phyloP scores from a whole-genome alignment of 306 rosid species.

The Sesbania bispinosa region DNA sequence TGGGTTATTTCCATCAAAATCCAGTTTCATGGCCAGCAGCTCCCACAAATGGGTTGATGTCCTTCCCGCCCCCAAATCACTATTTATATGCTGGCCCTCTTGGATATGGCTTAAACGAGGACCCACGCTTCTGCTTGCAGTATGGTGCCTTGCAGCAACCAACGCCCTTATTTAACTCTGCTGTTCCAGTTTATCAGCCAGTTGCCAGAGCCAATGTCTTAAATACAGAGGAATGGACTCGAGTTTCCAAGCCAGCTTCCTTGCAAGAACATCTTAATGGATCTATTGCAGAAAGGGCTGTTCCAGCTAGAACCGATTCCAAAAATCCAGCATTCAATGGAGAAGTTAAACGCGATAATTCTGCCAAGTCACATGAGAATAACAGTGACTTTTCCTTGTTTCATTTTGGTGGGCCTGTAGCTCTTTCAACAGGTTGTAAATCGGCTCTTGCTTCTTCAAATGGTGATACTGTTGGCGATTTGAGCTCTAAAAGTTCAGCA shows the following conservation, averaged over 20 bases:
- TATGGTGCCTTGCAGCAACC: constrained; percentile 80
- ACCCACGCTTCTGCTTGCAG: constrained; percentile 72
- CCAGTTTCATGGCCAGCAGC: constrained; percentile 86
- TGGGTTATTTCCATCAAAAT: constrained; percentile 85
- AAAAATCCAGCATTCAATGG: constrained; percentile 35
- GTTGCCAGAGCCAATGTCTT: constrained; percentile 44
- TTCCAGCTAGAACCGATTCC: constrained; percentile 39
- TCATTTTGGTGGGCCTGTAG: constrained; percentile 92
- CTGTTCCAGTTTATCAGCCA: constrained; percentile 71
- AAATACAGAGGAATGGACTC: constrained; percentile 44
- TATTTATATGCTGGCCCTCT: constrained; percentile 71
- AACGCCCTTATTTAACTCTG: constrained; percentile 57
- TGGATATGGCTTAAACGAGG: constrained; percentile 78
- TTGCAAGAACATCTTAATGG: constrained; percentile 42
- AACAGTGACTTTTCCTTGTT: constrained; percentile 73
- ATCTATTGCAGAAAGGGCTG: constrained; percentile 38
- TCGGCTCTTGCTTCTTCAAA: constrained; percentile 37
- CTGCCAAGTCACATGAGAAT: constrained; percentile 43
- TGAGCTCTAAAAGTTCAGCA: constrained; percentile 35
- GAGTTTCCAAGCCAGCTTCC: constrained; percentile 41
- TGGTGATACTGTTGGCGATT: constrained; percentile 42
- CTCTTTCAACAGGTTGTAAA: constrained; percentile 56
- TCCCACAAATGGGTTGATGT: constrained; percentile 61
- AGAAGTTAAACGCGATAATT: constrained; percentile 40
- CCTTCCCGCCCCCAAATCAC: constrained; percentile 65